A percentile compares a stretch with the other conserved stretches of the same genome.
phyloP scores from a whole-genome alignment of 1,284 basidiomycete species.

The Rhodotorula sp. region DNA sequence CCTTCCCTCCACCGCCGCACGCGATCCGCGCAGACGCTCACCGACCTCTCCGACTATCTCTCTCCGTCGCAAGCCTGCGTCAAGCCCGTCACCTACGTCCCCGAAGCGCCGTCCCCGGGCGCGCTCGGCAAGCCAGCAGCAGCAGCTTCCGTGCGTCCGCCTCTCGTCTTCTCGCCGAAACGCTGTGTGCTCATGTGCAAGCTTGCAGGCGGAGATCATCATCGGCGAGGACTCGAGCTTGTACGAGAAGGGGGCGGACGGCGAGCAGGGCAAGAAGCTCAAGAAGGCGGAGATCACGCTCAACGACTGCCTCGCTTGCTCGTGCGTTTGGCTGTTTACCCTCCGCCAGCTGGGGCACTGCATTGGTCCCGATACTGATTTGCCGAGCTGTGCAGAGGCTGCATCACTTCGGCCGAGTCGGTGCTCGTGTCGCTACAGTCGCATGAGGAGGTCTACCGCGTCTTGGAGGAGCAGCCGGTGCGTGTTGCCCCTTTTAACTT shows the following conservation, averaged over 20 bases:
- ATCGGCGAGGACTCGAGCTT: slow-evolving; percentile 44
- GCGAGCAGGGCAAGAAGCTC: slow-evolving; percentile 44
- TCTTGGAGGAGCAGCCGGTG: slow-evolving; percentile 57
- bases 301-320: slow-evolving; percentile 80
- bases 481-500: slow-evolving; percentile 33
- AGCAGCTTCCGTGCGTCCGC: slow-evolving; percentile 17
- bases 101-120: slow-evolving; percentile 45
- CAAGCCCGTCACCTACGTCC: slow-evolving; percentile 71
- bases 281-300: slow-evolving; percentile 86
- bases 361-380: background rate
- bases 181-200: background rate
- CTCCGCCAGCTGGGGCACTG: background rate
- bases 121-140: slow-evolving; percentile 49
- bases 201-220: slow-evolving; percentile 43
- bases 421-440: slow-evolving; percentile 97
- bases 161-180: too few species aligned
- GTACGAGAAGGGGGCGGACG: slow-evolving; percentile 37
- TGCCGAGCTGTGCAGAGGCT: slow-evolving; percentile 65
- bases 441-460: slow-evolving; percentile 82
- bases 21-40: slow-evolving; percentile 65
- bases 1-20: background rate
- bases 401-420: slow-evolving; percentile 97
- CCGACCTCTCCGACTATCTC: slow-evolving; percentile 97
- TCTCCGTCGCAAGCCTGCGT: slow-evolving; percentile 97
- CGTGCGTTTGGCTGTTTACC: slow-evolving; percentile 44